Base-by-base conservation (phyloP, 495 filamentous ascomycete species). In the Aspergillus olivimuriae region DNA sequence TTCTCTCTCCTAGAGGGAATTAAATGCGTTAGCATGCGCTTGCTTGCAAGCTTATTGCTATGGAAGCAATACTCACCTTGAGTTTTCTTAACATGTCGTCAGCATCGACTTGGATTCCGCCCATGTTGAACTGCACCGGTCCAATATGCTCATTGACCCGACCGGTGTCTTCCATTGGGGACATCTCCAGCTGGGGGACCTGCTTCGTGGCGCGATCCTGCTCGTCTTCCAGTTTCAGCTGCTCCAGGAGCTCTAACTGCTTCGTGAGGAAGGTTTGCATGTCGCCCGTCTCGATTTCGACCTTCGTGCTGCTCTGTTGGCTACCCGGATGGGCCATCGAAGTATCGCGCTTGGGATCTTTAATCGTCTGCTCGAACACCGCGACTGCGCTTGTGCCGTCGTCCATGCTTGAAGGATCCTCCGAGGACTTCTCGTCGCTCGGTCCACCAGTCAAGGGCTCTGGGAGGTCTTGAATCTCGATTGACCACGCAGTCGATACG, bases 111-210 rank as follows among this genome's bases (percentile, higher is more conserved):
- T 96, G 90, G 43, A 97, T 95, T 43, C 91, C 91, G 16, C 90
- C 91, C 76, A 95, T 88, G 56, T 97, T 97, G 63, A 95, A 94
- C 53, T 96, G 89, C 46, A 95, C 89, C 2, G 90, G 90, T 0
- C 91, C 91, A 47, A 95, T 94, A 50, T 95, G 88, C 56, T 95
- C 88, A 53, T 81, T 83, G 35, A 94, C 83, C 44, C 74, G 72
- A 30, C 79, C 76, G 55, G 81, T 61, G 33, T 75, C 58, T 46
- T 66, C 72, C 45, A 70, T 51, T 12, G 63, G 63, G 2, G 67
- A 66, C 67, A 69, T 72, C 32, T 70, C 68, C 39, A 70, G 60
- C 66, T 65, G 65, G 16, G 58, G 65, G 14, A 55, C 49, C 45
- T 55, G 54, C 44, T 64, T 68, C 19, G 54, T 61, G 30, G 65